A percentile compares a stretch with the other conserved stretches of the same genome.
These are phyloP conservation scores for Rhodosporidiobolus odoratus DNA, from an alignment of 768 basidiomycete species.

Conservation along the genomic window DNA sequence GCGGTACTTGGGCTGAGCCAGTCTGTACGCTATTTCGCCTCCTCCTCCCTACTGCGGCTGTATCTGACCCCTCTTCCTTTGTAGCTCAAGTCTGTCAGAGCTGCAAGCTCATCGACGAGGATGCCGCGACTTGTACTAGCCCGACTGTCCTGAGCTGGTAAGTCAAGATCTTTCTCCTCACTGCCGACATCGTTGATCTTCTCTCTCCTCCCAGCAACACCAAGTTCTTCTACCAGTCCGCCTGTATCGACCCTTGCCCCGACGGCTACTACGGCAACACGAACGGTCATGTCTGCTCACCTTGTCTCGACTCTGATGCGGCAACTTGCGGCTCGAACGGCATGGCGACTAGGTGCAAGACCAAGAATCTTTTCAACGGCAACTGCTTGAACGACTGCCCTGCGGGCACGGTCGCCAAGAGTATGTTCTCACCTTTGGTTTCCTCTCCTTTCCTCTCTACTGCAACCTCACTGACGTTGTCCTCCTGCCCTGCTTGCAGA, in stretches of 20 bases:
- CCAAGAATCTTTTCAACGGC: not conserved
- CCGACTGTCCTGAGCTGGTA: not conserved
- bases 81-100: not conserved
- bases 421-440: constrained; percentile 1
- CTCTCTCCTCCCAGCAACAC: not conserved
- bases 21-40: not conserved
- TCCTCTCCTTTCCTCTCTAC: constrained; percentile 27
- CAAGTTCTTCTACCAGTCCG: not conserved
- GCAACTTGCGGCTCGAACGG: no score
- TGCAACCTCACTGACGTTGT: constrained; percentile 29
- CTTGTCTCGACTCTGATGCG: not conserved
- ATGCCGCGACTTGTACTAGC: not conserved
- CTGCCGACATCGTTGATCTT: not conserved
- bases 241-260: not conserved
- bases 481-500: constrained; percentile 6
- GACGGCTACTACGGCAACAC: not conserved
- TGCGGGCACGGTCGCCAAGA: not conserved
- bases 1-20: not conserved
- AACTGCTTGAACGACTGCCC: not conserved
- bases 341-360: no score
- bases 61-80: not conserved
- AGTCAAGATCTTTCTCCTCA: not conserved
- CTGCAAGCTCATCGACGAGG: not conserved
- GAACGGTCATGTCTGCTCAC: not conserved
- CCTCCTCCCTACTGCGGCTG: not conserved